phyloP scores from a whole-genome alignment of 1,284 basidiomycete species.

The Pascua sp. region DNA sequence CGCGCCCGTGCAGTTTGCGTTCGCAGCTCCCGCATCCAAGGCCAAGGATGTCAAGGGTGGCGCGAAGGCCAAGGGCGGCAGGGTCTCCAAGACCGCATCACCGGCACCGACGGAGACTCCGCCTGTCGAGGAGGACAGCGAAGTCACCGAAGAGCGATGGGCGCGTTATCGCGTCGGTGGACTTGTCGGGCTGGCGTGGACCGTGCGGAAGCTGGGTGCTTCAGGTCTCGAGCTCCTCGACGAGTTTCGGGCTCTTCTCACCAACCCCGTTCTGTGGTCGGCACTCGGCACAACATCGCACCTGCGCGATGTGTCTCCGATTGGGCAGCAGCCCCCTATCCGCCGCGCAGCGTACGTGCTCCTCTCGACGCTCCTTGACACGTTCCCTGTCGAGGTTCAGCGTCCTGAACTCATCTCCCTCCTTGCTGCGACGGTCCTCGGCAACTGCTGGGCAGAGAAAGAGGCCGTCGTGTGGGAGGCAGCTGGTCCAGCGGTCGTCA shows the following conservation, averaged over 20 bases:
- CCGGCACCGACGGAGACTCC: conserved; percentile 13
- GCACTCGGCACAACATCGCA: conserved; percentile 19
- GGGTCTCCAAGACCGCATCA: conserved; percentile 10
- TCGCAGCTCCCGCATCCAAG: conserved; percentile 13
- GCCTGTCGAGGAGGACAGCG: conserved; percentile 29
- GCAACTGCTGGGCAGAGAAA: conserved; percentile 71
- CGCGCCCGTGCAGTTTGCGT: conserved; percentile 37
- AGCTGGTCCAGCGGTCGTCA: conserved; percentile 68
- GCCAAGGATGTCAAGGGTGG: conserved; percentile 21
- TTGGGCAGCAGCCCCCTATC: conserved; percentile 36
- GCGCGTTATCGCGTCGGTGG: conserved; percentile 69
- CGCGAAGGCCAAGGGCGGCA: conserved; percentile 8
- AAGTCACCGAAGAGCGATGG: conserved; percentile 59
- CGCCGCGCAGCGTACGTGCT: conserved; percentile 41
- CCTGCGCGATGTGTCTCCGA: conserved; percentile 11
- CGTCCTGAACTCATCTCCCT: conserved; percentile 37
- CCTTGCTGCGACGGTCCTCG: conserved; percentile 61
- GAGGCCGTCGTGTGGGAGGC: conserved; percentile 63
- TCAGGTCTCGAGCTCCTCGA: conserved; percentile 18
- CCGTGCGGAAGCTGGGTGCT: conserved; percentile 28
- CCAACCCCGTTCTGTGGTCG: conserved; percentile 38
- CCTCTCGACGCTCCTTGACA: conserved; percentile 29
- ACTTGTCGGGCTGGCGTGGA: conserved; percentile 65
- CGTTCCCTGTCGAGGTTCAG: conserved; percentile 25
- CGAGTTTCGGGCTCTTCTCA: conserved; percentile 28